A percentile compares a stretch with the other conserved stretches of the same genome.
Conservation (phyloP, 129 eudicot species). For the Scalesia atractyloides region DNA sequence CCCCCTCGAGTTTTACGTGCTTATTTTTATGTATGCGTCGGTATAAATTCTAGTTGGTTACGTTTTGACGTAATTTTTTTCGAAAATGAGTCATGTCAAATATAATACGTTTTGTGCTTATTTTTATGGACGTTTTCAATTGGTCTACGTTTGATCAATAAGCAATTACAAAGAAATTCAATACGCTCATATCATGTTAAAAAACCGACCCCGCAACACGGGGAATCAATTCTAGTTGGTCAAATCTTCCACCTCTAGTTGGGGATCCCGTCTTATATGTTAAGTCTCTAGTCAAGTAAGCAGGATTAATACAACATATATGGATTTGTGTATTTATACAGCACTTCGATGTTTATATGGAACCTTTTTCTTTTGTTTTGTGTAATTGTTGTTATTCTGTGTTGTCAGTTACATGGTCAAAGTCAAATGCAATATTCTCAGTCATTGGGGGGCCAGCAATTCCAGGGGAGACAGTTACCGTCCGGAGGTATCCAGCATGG, state of each 20-base stretch:
- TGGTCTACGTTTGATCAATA: too few species aligned
- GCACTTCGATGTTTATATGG: background rate
- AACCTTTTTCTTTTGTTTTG: background rate
- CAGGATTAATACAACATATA: background rate
- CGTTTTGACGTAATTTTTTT: too few species aligned
- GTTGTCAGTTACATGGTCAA: slow-evolving; percentile 71
- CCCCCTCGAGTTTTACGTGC: too few species aligned
- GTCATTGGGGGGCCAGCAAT: slow-evolving; percentile 82
- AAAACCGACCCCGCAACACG: too few species aligned
- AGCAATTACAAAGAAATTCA: too few species aligned
- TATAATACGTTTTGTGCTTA: too few species aligned
- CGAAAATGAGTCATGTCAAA: too few species aligned
- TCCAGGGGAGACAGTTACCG: slow-evolving; percentile 77
- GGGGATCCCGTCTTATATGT: background rate
- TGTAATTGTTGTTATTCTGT: slow-evolving; percentile 21
- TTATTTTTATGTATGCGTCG: too few species aligned
- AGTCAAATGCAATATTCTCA: slow-evolving; percentile 89
- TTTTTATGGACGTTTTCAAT: too few species aligned
- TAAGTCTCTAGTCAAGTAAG: background rate
- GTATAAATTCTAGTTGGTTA: too few species aligned
- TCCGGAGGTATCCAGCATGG: slow-evolving; percentile 81
- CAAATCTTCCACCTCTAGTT: background rate
- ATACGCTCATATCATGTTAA: too few species aligned
- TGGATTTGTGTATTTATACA: slow-evolving; percentile 1
- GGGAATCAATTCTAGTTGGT: background rate